Conservation (phyloP, 1,284 basidiomycete genomes). For the Cystobasidiaceae sp. region DNA sequence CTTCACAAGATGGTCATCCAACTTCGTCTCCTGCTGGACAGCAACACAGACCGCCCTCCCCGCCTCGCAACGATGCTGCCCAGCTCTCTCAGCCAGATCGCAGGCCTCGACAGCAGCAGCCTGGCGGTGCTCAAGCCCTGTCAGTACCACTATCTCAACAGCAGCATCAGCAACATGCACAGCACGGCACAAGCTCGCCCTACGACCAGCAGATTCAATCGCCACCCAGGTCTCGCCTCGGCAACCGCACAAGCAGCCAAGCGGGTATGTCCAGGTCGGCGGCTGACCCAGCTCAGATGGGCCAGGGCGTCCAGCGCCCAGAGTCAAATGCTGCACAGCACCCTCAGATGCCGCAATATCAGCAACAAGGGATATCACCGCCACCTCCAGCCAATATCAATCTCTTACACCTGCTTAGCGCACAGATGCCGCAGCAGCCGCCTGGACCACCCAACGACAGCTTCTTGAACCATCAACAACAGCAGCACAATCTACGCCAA, state of each 20-base stretch:
- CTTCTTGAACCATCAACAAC: background rate
- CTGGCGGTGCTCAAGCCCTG: background rate
- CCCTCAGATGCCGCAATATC: background rate
- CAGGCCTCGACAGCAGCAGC: background rate
- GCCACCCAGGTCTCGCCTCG: conserved; percentile 3
- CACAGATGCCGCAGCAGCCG: background rate
- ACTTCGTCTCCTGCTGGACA: background rate
- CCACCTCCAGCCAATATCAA: background rate
- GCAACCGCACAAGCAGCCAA: conserved; percentile 8
- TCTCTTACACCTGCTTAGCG: background rate
- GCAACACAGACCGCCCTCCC: background rate
- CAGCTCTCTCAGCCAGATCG: background rate
- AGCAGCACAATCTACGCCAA: background rate
- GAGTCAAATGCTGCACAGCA: background rate
- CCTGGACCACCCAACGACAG: background rate
- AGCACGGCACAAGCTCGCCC: background rate
- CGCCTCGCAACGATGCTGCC: background rate
- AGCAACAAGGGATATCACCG: background rate
- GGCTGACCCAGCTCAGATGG: background rate
- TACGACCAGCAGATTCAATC: background rate
- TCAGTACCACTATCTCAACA: background rate
- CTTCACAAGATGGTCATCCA: background rate
- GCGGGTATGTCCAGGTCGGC: background rate
- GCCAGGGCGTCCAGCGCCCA: background rate
- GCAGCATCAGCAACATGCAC: background rate